These are phyloP conservation scores for Taphrina sp. DNA, from an alignment of 1,139 yeast genomes.

Conservation along the genomic window DNA sequence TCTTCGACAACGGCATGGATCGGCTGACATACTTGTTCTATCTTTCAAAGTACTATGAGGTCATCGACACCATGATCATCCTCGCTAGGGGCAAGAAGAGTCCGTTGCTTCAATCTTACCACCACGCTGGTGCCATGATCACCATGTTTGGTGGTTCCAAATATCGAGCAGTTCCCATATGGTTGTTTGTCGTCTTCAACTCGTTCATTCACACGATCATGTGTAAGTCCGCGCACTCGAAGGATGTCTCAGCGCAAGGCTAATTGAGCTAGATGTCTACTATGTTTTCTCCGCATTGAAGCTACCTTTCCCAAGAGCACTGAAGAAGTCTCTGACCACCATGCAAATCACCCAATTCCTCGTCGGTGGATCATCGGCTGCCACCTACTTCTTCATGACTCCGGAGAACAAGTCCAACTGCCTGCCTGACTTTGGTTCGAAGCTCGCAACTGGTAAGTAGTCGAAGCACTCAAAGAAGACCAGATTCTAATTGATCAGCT, in stretches of 20 bases:
- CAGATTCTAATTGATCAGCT: too few relatives aligned
- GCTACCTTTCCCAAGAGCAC: conserved; percentile 57
- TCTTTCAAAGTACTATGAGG: conserved; percentile 70
- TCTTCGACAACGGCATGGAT: conserved; percentile 57
- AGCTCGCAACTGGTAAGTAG: conserved; percentile 58
- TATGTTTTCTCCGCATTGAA: conserved; percentile 64
- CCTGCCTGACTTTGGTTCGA: conserved; percentile 46
- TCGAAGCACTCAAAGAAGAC: too few relatives aligned
- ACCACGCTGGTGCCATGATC: conserved; percentile 79
- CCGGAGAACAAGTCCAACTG: conserved; percentile 57
- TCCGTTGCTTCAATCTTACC: conserved; percentile 68
- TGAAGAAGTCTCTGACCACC: conserved; percentile 63
- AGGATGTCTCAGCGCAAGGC: not conserved
- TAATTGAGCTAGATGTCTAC: conserved; percentile 54
- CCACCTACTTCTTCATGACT: conserved; percentile 60
- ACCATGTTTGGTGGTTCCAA: conserved; percentile 82
- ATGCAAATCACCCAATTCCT: conserved; percentile 71
- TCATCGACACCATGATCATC: conserved; percentile 65
- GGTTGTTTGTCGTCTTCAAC: conserved; percentile 73
- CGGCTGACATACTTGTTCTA: conserved; percentile 68
- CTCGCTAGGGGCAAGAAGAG: conserved; percentile 69
- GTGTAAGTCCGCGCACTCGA: conserved; percentile 46
- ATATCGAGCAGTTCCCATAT: conserved; percentile 70
- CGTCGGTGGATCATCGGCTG: conserved; percentile 67
- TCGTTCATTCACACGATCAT: conserved; percentile 70